Conservation (phyloP, 2,329 filamentous ascomycete genomes). For the Parastagonospora avenae region DNA sequence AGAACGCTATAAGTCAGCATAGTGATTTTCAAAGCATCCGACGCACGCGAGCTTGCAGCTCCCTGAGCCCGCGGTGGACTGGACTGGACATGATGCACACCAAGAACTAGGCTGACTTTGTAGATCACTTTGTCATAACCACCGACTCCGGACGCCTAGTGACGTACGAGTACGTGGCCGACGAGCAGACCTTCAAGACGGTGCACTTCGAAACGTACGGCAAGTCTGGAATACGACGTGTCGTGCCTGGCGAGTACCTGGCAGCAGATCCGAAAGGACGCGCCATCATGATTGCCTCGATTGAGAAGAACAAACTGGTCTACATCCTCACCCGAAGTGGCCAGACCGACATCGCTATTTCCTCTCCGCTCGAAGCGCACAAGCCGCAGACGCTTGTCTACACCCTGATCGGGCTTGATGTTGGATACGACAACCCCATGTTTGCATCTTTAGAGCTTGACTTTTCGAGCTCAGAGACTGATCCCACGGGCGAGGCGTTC, state of each 20-base stretch:
- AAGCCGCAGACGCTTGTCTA: slow-evolving; percentile 91
- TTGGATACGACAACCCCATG: slow-evolving; percentile 95
- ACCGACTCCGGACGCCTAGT: slow-evolving; percentile 96
- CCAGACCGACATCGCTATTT: slow-evolving; percentile 94
- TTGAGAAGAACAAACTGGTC: slow-evolving; percentile 99
- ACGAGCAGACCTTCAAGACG: slow-evolving; percentile 84
- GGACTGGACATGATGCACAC: slow-evolving; percentile 35
- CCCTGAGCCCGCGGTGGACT: slow-evolving; percentile 32
- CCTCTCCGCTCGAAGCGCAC: slow-evolving; percentile 94
- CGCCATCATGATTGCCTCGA: slow-evolving; percentile 89
- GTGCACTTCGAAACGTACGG: slow-evolving; percentile 97
- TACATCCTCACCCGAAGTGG: slow-evolving; percentile 97
- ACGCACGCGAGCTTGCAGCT: slow-evolving; percentile 31
- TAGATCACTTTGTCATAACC: slow-evolving; percentile 94
- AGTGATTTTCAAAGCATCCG: slow-evolving; percentile 54
- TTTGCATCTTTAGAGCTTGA: slow-evolving; percentile 95
- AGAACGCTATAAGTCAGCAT: slow-evolving; percentile 47
- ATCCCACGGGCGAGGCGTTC: slow-evolving; percentile 81
- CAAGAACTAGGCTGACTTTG: slow-evolving; percentile 39
- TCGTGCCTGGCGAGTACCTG: slow-evolving; percentile 94
- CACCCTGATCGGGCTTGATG: slow-evolving; percentile 84
- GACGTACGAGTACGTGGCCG: slow-evolving; percentile 87
- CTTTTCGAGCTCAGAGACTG: slow-evolving; percentile 88
- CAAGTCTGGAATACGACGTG: slow-evolving; percentile 91
- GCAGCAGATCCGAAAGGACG: slow-evolving; percentile 94